Base-by-base conservation (phyloP, 1,284 basidiomycete genomes). In the Stereum hirsutum region DNA sequence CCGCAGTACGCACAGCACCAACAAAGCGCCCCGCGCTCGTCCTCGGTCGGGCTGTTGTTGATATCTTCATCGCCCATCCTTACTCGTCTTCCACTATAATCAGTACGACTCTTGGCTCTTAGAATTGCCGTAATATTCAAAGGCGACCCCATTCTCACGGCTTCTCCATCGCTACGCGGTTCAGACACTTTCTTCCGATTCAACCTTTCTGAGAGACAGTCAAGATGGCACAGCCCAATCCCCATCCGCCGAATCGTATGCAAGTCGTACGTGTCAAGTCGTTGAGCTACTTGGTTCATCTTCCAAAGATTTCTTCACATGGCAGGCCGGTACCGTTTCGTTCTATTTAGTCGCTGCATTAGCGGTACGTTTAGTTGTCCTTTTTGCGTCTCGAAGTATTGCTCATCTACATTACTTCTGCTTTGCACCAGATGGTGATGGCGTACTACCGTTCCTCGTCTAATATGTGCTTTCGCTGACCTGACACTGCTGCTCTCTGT, bases 311-410 rank as follows among this genome's bases (percentile, higher is more conserved):
- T 31, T 31, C 15, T 11, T 11, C 28, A n/a, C n/a, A 32, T 23
- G 15, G n/a, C 19, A 85, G 82, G 69, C 59, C 33, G 79, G 72
- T 27, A 84, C 84, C 4, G 81, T 87, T 7, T 58, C 69, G 23
- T 89, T 89, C 63, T 89, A 89, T 56, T 70, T 89, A 36, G 74
- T 88, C n/a, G 85, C 86, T 43, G 86, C 87, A 19, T 63, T 90
- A 41, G 72, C 85, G 55, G 87, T 90, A 63, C 54, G 86, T 77
- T 35, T n/a, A n/a, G n/a, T n/a, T 36, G 26, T 39, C n/a, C n/a
- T n/a, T n/a, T n/a, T n/a, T n/a, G n/a, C 32, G n/a, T 23, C 10
- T 15, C 33, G 14, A 40, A 6, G 28, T 34, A 6, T 17, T 43
- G 32, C n/a, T n/a, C 11, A 14, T 33, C 19, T 28, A 39, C 6